Evolutionary conservation across 2,329 filamentous ascomycete genomes (phyloP), one percentile per base, ranked within the genome.

Genomic region (Huntiella omanensis): DNA sequence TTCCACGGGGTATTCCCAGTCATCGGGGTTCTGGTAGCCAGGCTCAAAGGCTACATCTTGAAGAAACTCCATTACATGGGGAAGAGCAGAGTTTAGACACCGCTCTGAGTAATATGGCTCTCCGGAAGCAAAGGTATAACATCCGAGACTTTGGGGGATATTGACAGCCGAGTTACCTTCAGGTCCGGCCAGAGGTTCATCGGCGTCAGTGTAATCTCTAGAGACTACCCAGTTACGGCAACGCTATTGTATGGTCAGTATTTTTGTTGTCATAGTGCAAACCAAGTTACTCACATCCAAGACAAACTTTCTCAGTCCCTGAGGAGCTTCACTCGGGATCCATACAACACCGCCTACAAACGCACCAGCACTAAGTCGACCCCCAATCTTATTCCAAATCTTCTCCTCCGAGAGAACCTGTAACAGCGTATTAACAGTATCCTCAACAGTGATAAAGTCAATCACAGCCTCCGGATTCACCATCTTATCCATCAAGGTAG

Each of bases 371-470:
- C 61, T 62, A 44, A 79, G 53, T 16, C 62, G 62, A 0, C 42
- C 40, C 1, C 63, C 62, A 61, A 69, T 66, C 13, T 47, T 55
- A 3, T 52, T 49, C 68, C 71, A 79, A 56, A 63, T 65, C 7
- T 71, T 57, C 3, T 67, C 53, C 33, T 76, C 68, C 7, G 91
- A 63, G 51, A 80, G 78, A 11, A 61, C 55, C 22, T 78, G 59
- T 0, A 75, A 64, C 1, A 67, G 62, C 32, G 77, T 68, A 0
- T 75, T 77, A 3, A 76, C 77, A 11, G 41, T 32, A 46, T 81
- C 75, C 1, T 80, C 76, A 12, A 91, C 63, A 1, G 73, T 83
- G 41, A 94, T 66, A 32, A 94, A 57, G 55, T 86, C 77, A 15
- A 93, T 56, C 39, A 67, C 68, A 0, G 75, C 73, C 1, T 67